Conservation (phyloP, 225 moss, liverwort and hornwort species). For the Polytrichum commune region DNA sequence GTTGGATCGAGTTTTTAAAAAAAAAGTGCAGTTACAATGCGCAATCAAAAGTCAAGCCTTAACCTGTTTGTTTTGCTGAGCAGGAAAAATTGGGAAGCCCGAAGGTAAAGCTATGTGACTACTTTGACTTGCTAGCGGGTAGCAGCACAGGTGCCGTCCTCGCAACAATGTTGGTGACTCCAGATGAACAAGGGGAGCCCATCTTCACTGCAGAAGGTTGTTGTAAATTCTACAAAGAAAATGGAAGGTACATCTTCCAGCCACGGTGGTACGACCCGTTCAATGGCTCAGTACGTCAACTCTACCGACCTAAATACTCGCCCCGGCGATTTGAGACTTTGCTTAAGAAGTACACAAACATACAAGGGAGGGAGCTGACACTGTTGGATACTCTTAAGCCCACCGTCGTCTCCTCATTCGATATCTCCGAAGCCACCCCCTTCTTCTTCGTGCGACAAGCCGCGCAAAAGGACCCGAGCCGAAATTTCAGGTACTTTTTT, state of each 20-base stretch:
- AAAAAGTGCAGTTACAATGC: neutral
- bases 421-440: constrained; percentile 64
- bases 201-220: constrained; percentile 60
- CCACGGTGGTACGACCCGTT: constrained; percentile 66
- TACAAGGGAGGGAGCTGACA: constrained; percentile 65
- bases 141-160: constrained; percentile 78
- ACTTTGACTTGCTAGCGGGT: constrained; percentile 79
- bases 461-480: constrained; percentile 69
- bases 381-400: constrained; percentile 67
- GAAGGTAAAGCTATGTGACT: constrained; percentile 67
- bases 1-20: neutral
- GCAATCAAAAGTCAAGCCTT: neutral
- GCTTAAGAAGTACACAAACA: constrained; percentile 51
- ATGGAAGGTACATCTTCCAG: constrained; percentile 62
- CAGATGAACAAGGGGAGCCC: constrained; percentile 58
- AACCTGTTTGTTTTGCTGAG: neutral
- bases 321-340: constrained; percentile 62
- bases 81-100: constrained; percentile 65
- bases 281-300: constrained; percentile 57
- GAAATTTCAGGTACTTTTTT: constrained; percentile 57
- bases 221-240: constrained; percentile 58
- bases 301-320: constrained; percentile 81
- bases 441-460: constrained; percentile 80
- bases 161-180: constrained; percentile 68
- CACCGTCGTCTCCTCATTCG: constrained; percentile 71